Conservation (phyloP, 257 asterid genomes). For the Avicennia marina region DNA sequence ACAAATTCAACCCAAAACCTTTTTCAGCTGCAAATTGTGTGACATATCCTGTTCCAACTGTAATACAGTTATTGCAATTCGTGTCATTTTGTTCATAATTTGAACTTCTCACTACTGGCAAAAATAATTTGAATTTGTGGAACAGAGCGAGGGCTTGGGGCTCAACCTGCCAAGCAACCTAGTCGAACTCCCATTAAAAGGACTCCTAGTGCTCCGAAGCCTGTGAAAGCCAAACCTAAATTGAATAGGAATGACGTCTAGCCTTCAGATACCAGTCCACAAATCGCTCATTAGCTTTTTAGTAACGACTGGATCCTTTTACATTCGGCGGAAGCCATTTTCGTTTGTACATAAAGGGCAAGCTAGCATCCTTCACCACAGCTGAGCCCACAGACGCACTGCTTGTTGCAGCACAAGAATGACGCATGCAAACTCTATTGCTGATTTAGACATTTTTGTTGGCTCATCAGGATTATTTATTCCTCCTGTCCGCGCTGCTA, state of each 20-base stretch:
- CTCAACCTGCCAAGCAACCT: constrained; percentile 42
- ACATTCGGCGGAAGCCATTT: constrained; percentile 25
- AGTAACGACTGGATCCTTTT: constrained; percentile 19
- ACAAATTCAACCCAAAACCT: too few relatives aligned
- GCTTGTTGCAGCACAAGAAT: constrained; percentile 32
- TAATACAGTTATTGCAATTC: too few relatives aligned
- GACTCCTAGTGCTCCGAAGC: constrained; percentile 42
- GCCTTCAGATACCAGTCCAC: constrained; percentile 29
- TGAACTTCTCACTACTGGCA: too few relatives aligned
- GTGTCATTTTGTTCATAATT: too few relatives aligned
- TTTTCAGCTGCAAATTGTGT: too few relatives aligned
- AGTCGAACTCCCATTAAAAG: constrained; percentile 37
- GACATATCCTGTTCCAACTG: too few relatives aligned
- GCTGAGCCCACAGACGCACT: constrained; percentile 25
- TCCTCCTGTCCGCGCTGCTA: constrained; percentile 12
- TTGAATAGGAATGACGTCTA: constrained; percentile 32
- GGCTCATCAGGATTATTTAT: constrained; percentile 19
- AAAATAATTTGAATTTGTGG: too few relatives aligned
- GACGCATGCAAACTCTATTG: constrained; percentile 13
- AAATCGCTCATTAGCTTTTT: constrained; percentile 27
- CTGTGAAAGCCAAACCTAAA: constrained; percentile 40
- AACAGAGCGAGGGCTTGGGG: constrained; percentile 48
- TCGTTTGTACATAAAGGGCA: constrained; percentile 40
- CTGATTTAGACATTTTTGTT: constrained; percentile 25
- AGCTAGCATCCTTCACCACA: constrained; percentile 25